Conservation (phyloP, 495 filamentous ascomycete species). For the Talaromyces adpressus region DNA sequence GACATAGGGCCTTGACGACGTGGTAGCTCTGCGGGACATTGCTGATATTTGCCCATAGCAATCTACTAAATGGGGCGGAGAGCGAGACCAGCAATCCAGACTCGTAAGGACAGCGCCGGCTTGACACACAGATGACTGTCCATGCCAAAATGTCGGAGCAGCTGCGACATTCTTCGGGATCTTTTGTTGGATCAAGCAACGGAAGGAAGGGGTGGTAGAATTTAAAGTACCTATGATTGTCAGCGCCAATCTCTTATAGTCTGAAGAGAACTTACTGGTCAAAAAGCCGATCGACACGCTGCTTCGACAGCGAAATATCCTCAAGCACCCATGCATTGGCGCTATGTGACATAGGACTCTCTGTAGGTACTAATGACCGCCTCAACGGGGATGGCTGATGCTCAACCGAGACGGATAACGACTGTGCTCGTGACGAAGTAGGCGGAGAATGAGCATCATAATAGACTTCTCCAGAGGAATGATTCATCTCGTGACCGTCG, state of each 20-base stretch:
- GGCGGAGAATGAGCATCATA: conserved; percentile 25
- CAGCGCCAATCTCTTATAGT: background rate
- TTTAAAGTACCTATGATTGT: conserved; percentile 54
- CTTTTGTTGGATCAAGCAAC: conserved; percentile 63
- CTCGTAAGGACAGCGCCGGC: conserved; percentile 64
- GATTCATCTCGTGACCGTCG: conserved; percentile 29
- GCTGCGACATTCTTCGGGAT: conserved; percentile 69
- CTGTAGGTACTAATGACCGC: conserved; percentile 20
- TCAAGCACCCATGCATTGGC: conserved; percentile 35
- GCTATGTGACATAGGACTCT: conserved; percentile 31
- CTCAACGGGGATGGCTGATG: conserved; percentile 25
- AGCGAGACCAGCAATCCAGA: conserved; percentile 63
- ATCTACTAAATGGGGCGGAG: conserved; percentile 61
- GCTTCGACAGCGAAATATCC: conserved; percentile 33
- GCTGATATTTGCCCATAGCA: conserved; percentile 76
- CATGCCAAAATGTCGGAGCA: conserved; percentile 76
- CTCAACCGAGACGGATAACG: conserved; percentile 32
- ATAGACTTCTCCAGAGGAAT: conserved; percentile 34
- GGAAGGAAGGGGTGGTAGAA: conserved; percentile 83
- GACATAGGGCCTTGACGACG: conserved; percentile 81
- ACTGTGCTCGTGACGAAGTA: conserved; percentile 20
- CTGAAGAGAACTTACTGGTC: conserved; percentile 28
- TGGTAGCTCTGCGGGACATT: conserved; percentile 78
- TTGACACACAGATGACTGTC: conserved; percentile 76
- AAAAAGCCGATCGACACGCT: conserved; percentile 32